Evolutionary conservation across 164 flowering plant genomes (phyloP), one percentile per base, ranked within the genome.

Genomic region (Protea cynaroides): DNA sequence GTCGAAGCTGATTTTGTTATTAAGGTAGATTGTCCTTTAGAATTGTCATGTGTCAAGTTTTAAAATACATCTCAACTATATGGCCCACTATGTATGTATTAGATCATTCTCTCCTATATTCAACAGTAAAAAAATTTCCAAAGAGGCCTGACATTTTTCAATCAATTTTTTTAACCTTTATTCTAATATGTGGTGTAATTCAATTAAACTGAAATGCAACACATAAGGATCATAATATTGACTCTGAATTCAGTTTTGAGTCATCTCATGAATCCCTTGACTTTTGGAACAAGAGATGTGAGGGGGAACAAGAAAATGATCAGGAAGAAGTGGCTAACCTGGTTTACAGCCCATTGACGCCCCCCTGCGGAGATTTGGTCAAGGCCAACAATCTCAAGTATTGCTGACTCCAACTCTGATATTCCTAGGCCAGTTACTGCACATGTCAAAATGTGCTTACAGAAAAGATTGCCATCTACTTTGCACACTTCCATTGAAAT

Each of bases 361-460:
- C 96, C 97, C n/a, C 89, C 95, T 18, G 78, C 71, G 50, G 87
- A 76, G 64, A 85, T 77, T 25, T 21, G 80, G 62, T 87, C 74
- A 69, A 90, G 88, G 53, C 97, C 95, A 38, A 83, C 75, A 43
- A 86, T 80, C 71, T 89, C 86, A 24, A 74, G 57, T 46, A 94
- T 81, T 58, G 96, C 84, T 12, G 74, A 73, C 62, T 90, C 98
- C 59, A 94, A 63, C 23, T 87, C 95, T 51, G 72, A 56, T 59
- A 94, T 76, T 61, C 97, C 97, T 71, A 87, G 78, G 62, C 97
- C 91, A 55, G 84, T 86, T 52, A 89, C 73, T 25, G 98, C 98
- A 76, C 92, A 89, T 14, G 98, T 90, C 18, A 70, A 77, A 40
- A 90, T 81, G 58, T 71, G 77, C 82, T 81, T 83, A 59, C 49